Conservation (phyloP, 2,329 filamentous ascomycete species). For the Aaosphaeria pasadenensis region DNA sequence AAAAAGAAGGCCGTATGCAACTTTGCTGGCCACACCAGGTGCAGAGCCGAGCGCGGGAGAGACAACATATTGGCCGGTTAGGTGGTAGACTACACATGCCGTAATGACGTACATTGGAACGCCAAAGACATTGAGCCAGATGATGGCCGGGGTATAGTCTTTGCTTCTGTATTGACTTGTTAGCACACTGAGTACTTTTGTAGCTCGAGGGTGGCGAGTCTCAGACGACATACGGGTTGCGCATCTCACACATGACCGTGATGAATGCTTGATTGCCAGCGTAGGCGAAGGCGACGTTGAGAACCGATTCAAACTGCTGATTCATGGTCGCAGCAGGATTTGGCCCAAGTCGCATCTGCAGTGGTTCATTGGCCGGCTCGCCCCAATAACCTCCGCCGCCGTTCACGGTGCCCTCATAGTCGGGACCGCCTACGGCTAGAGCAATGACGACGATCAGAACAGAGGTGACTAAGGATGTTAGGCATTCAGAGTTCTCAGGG, state of each 20-base stretch:
- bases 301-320: constrained; percentile 5
- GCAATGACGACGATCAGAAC: constrained; percentile 65
- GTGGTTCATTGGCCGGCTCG: no score
- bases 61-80: background rate
- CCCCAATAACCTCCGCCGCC: no score
- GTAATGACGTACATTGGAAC: background rate
- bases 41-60: background rate
- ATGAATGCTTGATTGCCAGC: constrained; percentile 64
- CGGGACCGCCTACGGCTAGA: constrained; percentile 46
- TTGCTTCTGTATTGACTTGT: constrained; percentile 34
- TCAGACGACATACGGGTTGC: constrained; percentile 41
- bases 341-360: no score
- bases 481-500: background rate
- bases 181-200: constrained; percentile 34
- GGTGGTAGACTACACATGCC: background rate
- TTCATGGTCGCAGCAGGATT: no score
- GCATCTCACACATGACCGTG: constrained; percentile 61
- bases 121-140: background rate
- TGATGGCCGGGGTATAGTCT: background rate
- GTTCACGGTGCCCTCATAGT: no score
- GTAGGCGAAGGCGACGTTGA: constrained; percentile 69
- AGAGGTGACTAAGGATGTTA: constrained; percentile 55
- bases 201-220: constrained; percentile 47
- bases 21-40: background rate
- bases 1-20: constrained; percentile 59